Conservation (phyloP, 352 stramenopile genomes). For the Phytophthora sp. region DNA sequence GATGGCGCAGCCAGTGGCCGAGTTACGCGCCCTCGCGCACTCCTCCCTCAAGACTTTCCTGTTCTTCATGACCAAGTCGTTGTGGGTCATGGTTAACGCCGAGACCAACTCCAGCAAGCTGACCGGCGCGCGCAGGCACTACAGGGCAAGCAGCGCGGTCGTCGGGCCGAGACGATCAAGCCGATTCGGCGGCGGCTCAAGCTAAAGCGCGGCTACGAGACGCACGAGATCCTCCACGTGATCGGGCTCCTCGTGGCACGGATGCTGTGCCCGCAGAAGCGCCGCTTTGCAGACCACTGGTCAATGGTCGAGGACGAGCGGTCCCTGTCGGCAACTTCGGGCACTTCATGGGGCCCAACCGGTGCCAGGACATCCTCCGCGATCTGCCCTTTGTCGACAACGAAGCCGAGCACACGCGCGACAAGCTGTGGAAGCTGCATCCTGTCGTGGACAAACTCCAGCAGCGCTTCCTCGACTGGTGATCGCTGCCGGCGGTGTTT, state of each 20-base stretch:
- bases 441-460: background rate
- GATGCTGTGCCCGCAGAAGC: constrained; percentile 23
- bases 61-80: constrained; percentile 24
- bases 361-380: background rate
- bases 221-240: constrained; percentile 20
- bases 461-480: too few relatives aligned
- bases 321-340: background rate
- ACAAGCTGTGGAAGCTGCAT: background rate
- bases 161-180: background rate
- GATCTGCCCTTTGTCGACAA: background rate
- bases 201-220: background rate
- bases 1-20: background rate
- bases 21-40: background rate
- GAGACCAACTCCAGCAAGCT: constrained; percentile 29
- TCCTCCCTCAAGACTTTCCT: constrained; percentile 26
- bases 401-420: background rate
- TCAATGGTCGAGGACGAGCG: background rate
- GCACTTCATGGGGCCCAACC: background rate
- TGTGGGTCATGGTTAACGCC: constrained; percentile 16
- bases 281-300: background rate
- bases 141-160: background rate
- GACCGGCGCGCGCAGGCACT: background rate
- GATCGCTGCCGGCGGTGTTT: too few relatives aligned
- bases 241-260: constrained; percentile 27
- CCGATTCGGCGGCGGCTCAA: constrained; percentile 1